Base-by-base conservation (phyloP, 331 rosid species). In the Erythrophleum ivorense region DNA sequence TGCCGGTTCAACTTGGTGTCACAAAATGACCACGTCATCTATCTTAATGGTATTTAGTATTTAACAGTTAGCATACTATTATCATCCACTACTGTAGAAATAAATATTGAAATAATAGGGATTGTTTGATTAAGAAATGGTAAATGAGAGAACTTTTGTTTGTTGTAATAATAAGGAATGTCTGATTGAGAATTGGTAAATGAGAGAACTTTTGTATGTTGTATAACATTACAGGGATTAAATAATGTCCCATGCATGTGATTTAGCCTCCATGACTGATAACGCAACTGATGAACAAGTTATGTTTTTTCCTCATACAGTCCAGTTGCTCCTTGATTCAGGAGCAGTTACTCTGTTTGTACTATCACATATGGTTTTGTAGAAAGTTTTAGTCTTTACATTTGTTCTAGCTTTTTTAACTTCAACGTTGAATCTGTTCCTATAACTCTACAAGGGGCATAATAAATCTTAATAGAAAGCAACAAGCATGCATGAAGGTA, bases 1-100 rank as follows among this genome's bases (percentile, higher is more conserved):
- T 50, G 57, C 33, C 43, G 24, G 14, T 36, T 71, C 24, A 71
- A 50, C 71, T 48, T 60, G 55, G n/a, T 71, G 83, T 70, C 77
- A 79, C 29, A 38, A 53, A 66, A 68, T 54, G 77, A 68, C n/a
- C 48, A 40, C 36, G 49, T 79, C 60, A 45, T 50, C 9, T 40
- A 24, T 24, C 29, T 24, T 24, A 24, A 24, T 24, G 29, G 29
- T 24, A 24, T 24, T 24, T 24, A 24, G 29, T 24, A 24, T 24
- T 24, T 24, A 24, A 0, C 29, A 24, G 29, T 24, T 24, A 24
- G 29, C 29, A 38, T 38, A 33, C 24, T 72, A 45, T 45, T 45
- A 45, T 45, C 49, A 45, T 7, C 49, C 49, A 45, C 7, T 45
- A 24, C 29, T 24, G 29, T 24, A 45, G 49, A 45, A 45, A 45